These are phyloP conservation scores for Ceratobasidium sp. DNA, from an alignment of 1,284 basidiomycete genomes.

Conservation along the genomic window DNA sequence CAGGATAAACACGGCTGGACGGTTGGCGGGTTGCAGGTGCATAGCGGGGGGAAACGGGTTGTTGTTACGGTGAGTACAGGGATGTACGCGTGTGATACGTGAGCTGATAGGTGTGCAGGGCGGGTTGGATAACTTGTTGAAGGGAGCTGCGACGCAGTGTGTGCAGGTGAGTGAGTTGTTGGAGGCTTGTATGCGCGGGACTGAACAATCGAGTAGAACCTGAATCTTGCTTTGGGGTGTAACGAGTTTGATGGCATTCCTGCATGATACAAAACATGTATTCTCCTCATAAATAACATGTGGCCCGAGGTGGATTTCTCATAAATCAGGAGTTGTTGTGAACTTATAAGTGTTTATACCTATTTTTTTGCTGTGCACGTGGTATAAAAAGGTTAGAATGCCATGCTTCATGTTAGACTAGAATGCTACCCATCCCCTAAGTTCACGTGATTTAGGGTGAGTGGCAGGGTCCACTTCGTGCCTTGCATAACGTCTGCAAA, in stretches of 20 bases:
- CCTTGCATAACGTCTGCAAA: too few species aligned
- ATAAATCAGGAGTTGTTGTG: too few species aligned
- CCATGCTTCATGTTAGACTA: too few species aligned
- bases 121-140: constrained; percentile 94
- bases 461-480: too few species aligned
- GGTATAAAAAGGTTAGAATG: too few species aligned
- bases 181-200: constrained; percentile 16
- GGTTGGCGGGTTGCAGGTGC: constrained; percentile 94
- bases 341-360: too few species aligned
- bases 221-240: constrained; percentile 94
- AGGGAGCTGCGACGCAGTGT: constrained; percentile 98
- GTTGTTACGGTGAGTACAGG: constrained; percentile 83
- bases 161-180: constrained; percentile 74
- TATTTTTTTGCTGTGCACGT: too few species aligned
- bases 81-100: constrained; percentile 23
- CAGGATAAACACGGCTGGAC: constrained; percentile 88
- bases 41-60: constrained; percentile 87
- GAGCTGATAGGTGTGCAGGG: constrained; percentile 65
- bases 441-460: too few species aligned
- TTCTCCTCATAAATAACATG: too few species aligned
- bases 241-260: constrained; percentile 90
- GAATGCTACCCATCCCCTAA: too few species aligned
- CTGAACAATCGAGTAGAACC: constrained; percentile 71
- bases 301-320: too few species aligned
- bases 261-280: neutral